Conservation (phyloP, 495 filamentous ascomycete species). For the Neurospora sp. region DNA sequence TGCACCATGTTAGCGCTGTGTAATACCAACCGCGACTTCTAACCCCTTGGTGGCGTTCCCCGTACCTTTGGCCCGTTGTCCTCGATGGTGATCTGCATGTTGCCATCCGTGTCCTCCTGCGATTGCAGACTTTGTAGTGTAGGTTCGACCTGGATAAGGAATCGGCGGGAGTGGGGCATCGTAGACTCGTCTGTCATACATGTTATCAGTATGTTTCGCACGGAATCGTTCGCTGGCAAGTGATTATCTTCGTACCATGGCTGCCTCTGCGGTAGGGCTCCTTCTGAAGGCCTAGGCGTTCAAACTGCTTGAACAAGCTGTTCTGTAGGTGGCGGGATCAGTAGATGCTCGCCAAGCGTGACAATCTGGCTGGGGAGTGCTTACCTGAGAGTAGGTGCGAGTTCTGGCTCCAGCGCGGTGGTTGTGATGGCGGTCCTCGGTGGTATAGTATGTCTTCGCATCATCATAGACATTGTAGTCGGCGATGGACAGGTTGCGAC, state of each 20-base stretch:
- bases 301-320: constrained; percentile 33
- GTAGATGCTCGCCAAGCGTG: not conserved
- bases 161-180: constrained; percentile 48
- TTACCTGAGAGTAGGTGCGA: constrained; percentile 39
- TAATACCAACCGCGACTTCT: not conserved
- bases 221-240: not conserved
- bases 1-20: constrained; percentile 27
- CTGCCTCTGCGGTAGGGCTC: constrained; percentile 39
- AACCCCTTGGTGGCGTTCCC: not conserved
- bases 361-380: not conserved
- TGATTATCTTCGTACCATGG: constrained; percentile 27
- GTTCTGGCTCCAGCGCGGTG: constrained; percentile 30
- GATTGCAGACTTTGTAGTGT: constrained; percentile 62
- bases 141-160: constrained; percentile 66
- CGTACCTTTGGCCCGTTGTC: constrained; percentile 85
- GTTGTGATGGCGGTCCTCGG: constrained; percentile 35
- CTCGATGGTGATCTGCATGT: constrained; percentile 95
- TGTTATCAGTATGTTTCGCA: not conserved
- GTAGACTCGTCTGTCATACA: constrained; percentile 32
- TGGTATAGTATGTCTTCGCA: constrained; percentile 39
- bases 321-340: constrained; percentile 19
- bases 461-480: constrained; percentile 37
- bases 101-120: constrained; percentile 81
- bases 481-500: constrained; percentile 13
- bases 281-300: constrained; percentile 27